phyloP scores from a whole-genome alignment of 2,329 filamentous ascomycete species.

The Lasiodiplodia sp. region DNA sequence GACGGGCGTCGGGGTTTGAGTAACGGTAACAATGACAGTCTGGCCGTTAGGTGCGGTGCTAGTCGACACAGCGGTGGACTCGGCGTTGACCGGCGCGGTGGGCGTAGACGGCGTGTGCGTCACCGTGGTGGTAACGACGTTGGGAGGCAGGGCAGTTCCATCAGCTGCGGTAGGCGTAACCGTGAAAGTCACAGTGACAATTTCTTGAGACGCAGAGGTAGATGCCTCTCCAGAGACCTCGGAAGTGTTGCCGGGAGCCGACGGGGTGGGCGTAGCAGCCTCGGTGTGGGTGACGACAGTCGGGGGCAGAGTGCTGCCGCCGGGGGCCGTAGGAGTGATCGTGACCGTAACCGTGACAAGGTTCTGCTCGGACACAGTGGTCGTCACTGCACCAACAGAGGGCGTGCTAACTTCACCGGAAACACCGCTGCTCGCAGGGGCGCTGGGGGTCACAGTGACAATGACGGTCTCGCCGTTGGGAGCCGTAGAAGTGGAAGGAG shows the following conservation, averaged over 20 bases:
- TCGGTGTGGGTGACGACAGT: conserved; percentile 7
- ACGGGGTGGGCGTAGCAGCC: conserved; percentile 4
- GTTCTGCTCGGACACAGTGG: conserved; percentile 5
- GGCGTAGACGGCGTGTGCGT: conserved; percentile 18
- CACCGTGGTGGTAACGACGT: conserved; percentile 18
- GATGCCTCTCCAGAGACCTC: conserved; percentile 13
- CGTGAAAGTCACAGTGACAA: conserved; percentile 12
- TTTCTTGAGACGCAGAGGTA: background rate
- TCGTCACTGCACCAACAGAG: conserved; percentile 6
- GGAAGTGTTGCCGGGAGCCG: conserved; percentile 1
- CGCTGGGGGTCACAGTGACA: background rate
- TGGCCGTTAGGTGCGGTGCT: conserved; percentile 15
- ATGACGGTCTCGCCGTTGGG: conserved; percentile 12
- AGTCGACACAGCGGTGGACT: background rate
- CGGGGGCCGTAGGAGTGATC: conserved; percentile 12
- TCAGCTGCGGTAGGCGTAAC: conserved; percentile 20
- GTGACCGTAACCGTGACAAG: conserved; percentile 17
- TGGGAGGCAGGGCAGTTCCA: conserved; percentile 18
- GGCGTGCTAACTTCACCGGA: conserved; percentile 27
- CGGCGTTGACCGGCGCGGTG: conserved; percentile 7
- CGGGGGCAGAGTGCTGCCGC: conserved; percentile 22
- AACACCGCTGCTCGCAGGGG: background rate
- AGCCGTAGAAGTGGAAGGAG: background rate
- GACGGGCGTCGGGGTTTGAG: background rate
- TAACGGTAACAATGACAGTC: conserved; percentile 5